phyloP scores from a whole-genome alignment of 352 stramenopile genomes.

The Pythium insidiosum region DNA sequence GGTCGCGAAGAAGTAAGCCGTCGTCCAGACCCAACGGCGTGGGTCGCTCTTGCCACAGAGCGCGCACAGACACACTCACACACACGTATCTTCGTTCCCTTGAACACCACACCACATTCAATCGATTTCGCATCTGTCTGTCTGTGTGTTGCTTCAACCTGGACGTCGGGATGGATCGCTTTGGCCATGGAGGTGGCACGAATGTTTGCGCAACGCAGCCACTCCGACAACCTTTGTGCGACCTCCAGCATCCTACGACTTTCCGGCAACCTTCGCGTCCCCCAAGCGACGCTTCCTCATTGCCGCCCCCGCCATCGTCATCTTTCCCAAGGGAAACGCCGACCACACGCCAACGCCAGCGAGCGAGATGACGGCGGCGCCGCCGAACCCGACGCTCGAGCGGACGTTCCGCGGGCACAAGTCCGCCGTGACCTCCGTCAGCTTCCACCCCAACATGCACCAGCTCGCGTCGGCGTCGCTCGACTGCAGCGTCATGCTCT shows the following conservation, averaged over 20 bases:
- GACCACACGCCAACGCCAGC: not conserved
- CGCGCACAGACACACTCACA: too few species aligned
- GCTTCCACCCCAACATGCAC: slow-evolving; percentile 81
- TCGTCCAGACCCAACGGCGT: too few species aligned
- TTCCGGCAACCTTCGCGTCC: slow-evolving; percentile 6
- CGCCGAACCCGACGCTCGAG: slow-evolving; percentile 66
- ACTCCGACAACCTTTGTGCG: slow-evolving; percentile 2
- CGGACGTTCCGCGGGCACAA: slow-evolving; percentile 85
- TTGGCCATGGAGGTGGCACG: too few species aligned
- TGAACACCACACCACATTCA: too few species aligned
- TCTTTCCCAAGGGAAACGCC: too few species aligned
- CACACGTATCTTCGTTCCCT: too few species aligned
- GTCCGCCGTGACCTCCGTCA: slow-evolving; percentile 62
- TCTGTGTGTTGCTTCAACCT: too few species aligned
- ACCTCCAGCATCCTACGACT: slow-evolving; percentile 2
- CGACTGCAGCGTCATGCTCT: slow-evolving; percentile 86
- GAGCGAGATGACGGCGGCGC: not conserved
- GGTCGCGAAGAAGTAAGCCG: slow-evolving; percentile 65
- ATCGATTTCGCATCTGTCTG: too few species aligned
- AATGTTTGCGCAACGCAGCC: not conserved
- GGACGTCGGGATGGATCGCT: too few species aligned
- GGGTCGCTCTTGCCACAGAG: too few species aligned
- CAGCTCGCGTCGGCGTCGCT: slow-evolving; percentile 77
- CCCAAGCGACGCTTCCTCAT: not conserved
- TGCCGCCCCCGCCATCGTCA: not conserved